These are phyloP conservation scores for Leishmania braziliensis DNA, from an alignment of 208 protist genomes.

Conservation along the genomic window DNA sequence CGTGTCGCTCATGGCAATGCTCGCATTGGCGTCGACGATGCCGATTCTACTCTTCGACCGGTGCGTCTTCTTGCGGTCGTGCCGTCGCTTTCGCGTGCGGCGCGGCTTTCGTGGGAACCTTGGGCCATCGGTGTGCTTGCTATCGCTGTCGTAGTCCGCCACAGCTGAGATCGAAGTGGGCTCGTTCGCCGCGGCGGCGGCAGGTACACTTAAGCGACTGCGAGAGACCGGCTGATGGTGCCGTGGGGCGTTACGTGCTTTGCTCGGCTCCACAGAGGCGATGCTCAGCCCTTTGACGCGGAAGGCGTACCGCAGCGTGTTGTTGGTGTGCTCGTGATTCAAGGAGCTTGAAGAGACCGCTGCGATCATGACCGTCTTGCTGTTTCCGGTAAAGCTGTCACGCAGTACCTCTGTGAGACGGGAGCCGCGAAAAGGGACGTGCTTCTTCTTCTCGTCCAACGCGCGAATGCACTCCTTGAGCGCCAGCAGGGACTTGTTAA, in stretches of 20 bases:
- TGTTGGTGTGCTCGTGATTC: conserved; percentile 95
- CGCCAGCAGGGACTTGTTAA: conserved; percentile 99
- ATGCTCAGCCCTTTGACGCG: conserved; percentile 87
- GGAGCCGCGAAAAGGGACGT: conserved; percentile 96
- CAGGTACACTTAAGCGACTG: not conserved
- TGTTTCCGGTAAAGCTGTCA: conserved; percentile 96
- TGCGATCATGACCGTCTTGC: conserved; percentile 95
- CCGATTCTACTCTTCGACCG: not conserved
- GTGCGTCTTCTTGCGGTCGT: not conserved
- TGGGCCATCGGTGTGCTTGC: not conserved
- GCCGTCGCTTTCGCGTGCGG: not conserved
- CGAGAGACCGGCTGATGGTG: conserved; percentile 15
- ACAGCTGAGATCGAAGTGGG: not conserved
- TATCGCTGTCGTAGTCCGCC: not conserved
- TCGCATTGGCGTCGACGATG: not conserved
- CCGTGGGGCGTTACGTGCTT: conserved; percentile 69
- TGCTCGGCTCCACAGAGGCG: conserved; percentile 53
- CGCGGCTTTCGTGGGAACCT: conserved; percentile 4
- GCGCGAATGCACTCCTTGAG: conserved; percentile 99
- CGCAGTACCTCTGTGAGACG: conserved; percentile 97
- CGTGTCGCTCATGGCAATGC: not conserved
- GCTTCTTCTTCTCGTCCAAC: conserved; percentile 91
- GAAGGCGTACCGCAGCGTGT: conserved; percentile 98
- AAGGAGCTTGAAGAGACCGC: conserved; percentile 88
- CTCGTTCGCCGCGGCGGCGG: not conserved